These are phyloP conservation scores for Chaetomium strumarium DNA, from an alignment of 2,329 filamentous ascomycete genomes.

Conservation along the genomic window DNA sequence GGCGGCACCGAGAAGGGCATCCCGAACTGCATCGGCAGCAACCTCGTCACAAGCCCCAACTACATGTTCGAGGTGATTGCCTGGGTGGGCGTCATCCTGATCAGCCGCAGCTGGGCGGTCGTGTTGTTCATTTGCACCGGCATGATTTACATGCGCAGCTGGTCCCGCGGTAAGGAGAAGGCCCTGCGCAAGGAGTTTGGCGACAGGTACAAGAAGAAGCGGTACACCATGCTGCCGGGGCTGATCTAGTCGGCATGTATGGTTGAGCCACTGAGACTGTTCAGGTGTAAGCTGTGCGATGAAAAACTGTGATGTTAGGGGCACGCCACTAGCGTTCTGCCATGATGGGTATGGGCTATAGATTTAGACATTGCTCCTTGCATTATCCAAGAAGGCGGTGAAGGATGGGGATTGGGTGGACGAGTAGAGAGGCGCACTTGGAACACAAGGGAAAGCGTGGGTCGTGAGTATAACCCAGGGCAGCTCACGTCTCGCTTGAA, in stretches of 20 bases:
- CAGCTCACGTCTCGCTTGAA: too few relatives aligned
- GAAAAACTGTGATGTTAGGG: too few relatives aligned
- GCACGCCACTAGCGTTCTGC: too few relatives aligned
- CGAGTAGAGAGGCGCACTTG: too few relatives aligned
- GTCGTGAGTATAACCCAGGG: too few relatives aligned
- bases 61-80: constrained; percentile 89
- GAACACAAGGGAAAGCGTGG: too few relatives aligned
- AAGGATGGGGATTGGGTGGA: too few relatives aligned
- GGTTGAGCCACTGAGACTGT: too few relatives aligned
- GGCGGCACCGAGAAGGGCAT: constrained; percentile 86
- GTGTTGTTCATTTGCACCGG: constrained; percentile 70
- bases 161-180: constrained; percentile 89
- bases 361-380: too few relatives aligned
- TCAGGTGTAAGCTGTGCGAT: too few relatives aligned
- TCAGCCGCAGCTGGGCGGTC: constrained; percentile 74
- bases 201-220: constrained; percentile 93
- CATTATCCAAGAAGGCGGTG: too few relatives aligned
- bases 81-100: constrained; percentile 76
- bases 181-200: constrained; percentile 87
- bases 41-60: constrained; percentile 88
- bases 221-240: constrained; percentile 73
- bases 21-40: constrained; percentile 78
- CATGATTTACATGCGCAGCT: constrained; percentile 71
- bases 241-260: constrained; percentile 48
- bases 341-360: too few relatives aligned